Evolutionary conservation across 805 yeast genomes (phyloP), one percentile per base, ranked within the genome.

Genomic region (Brettanomyces anomalus): DNA sequence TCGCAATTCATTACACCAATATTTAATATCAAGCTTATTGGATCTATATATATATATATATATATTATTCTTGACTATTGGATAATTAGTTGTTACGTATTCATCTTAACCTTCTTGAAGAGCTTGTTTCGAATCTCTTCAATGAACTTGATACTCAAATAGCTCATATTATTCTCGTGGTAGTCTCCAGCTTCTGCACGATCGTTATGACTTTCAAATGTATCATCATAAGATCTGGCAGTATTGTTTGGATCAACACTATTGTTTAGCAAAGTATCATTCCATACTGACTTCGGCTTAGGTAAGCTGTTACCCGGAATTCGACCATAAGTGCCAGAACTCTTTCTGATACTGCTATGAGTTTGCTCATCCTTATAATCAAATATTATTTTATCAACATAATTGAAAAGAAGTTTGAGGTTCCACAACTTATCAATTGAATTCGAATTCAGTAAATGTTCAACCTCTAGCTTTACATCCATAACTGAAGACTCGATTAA

Each of bases 371-470:
- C 28, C 10, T 24, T 24, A 24, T 24, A 36, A 31, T 24, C 28
- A 24, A 40, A 40, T 5, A 39, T 42, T 62, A 48, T n/a, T 39
- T 63, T 59, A 43, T 81, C 85, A 34, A 75, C 69, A 60, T 68
- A 83, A 14, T 79, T 73, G 61, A 83, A 79, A 7, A 83, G 58
- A 40, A 83, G 56, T 46, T 73, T 72, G 45, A 82, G 58, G 50
- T 78, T 80, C 80, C 85, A 76, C 42, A 82, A 58, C 43, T 81
- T 85, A 39, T 79, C 81, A n/a, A 48, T 34, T 11, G 46, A 41
- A 0, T 82, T 81, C 1, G 51, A 49, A 3, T 45, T 44, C 1
- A 76, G 76, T 51, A 73, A 58, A 3, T 55, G 54, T 21, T 59
- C 59, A 21, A 81, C 57, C 48, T 80, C 81, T 18, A 76, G 54